phyloP scores from a whole-genome alignment of 768 basidiomycete genomes.

The Paxillus involutus region DNA sequence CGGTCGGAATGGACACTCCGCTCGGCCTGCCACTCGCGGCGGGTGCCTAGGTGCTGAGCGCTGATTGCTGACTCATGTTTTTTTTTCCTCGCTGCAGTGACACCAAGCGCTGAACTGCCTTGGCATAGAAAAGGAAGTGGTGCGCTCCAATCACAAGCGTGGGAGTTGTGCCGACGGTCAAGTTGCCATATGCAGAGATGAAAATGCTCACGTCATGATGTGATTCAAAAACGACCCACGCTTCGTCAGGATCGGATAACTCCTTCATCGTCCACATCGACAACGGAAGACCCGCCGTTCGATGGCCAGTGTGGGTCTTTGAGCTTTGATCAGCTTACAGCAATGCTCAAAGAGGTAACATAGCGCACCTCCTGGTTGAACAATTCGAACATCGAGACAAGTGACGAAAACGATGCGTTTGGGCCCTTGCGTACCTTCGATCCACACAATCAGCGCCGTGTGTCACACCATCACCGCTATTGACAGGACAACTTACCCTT shows the following conservation, averaged over 20 bases:
- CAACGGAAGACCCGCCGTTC: slow-evolving; percentile 26
- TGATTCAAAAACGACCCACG: slow-evolving; percentile 58
- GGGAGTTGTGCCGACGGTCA: neutral
- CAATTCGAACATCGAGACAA: slow-evolving; percentile 26
- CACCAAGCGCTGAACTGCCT: slow-evolving; percentile 11
- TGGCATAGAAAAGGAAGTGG: slow-evolving; percentile 4
- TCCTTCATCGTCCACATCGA: slow-evolving; percentile 52
- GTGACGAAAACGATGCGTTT: slow-evolving; percentile 19
- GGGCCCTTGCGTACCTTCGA: slow-evolving; percentile 26
- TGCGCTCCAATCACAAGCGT: slow-evolving; percentile 7
- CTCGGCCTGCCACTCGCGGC: too few relatives aligned
- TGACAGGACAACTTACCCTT: slow-evolving; percentile 37
- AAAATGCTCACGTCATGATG: slow-evolving; percentile 57
- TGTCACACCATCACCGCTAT: neutral
- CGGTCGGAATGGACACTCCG: neutral
- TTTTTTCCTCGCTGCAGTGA: neutral
- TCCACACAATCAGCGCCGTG: neutral
- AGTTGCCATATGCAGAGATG: neutral
- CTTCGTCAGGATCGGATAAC: slow-evolving; percentile 32
- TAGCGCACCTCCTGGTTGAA: slow-evolving; percentile 20
- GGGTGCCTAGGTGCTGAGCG: too few relatives aligned
- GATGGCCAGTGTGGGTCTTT: slow-evolving; percentile 13
- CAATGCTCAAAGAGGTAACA: neutral
- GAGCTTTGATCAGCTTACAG: slow-evolving; percentile 4
- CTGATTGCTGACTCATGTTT: neutral